Conservation (phyloP, 768 basidiomycete species). For the Lyophyllum decastes region DNA sequence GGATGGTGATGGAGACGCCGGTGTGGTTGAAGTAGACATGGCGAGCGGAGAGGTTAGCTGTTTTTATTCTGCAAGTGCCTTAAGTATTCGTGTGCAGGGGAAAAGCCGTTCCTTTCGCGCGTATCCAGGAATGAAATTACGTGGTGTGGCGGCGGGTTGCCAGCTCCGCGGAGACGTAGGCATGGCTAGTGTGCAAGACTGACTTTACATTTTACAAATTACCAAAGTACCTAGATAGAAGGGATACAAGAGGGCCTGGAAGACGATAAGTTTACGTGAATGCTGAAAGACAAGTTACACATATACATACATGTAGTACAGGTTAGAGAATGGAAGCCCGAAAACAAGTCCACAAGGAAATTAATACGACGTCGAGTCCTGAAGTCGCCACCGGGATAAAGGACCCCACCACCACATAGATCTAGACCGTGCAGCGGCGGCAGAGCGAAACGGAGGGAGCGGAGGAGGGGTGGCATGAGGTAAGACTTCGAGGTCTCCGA, state of each 20-base stretch:
- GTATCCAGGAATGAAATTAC: neutral
- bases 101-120: neutral
- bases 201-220: neutral
- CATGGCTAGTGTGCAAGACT: neutral
- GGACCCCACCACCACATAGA: slow-evolving; percentile 87
- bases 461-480: neutral
- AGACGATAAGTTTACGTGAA: neutral
- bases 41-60: neutral
- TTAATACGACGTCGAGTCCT: slow-evolving; percentile 74
- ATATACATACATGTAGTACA: slow-evolving; percentile 18
- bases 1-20: neutral
- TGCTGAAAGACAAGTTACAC: neutral
- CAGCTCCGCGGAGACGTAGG: neutral
- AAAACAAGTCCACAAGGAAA: slow-evolving; percentile 3
- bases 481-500: neutral
- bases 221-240: neutral
- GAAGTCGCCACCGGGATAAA: slow-evolving; percentile 69
- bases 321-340: slow-evolving; percentile 5
- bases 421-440: slow-evolving; percentile 16
- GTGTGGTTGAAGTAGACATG: neutral
- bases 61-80: neutral
- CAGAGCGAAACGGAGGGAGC: slow-evolving; percentile 11
- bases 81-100: neutral
- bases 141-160: neutral
- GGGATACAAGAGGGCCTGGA: neutral